Evolutionary conservation across 202 grass and related monocot species (phyloP).

Genomic region (Digitaria exilis): DNA sequence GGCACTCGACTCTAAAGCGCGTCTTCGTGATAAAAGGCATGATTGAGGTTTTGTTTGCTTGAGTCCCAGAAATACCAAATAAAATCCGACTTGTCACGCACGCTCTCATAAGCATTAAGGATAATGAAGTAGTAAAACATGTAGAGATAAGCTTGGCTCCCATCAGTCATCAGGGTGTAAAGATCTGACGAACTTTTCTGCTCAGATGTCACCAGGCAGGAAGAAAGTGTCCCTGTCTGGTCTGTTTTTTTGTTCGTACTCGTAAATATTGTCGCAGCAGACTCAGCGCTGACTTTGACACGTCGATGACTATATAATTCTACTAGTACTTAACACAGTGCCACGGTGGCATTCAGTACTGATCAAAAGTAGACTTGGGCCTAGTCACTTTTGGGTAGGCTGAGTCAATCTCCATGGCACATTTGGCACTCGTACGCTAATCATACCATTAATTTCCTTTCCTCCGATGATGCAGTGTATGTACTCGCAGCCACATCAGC

Average conservation of each 20-base stretch:
- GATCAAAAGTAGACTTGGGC: neutral
- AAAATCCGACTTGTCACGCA: neutral
- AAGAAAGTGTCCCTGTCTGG: neutral
- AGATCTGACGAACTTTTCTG: neutral
- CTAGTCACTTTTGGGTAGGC: neutral
- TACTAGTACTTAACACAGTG: neutral
- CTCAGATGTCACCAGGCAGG: neutral
- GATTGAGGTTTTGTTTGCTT: constrained; percentile 21
- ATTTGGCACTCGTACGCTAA: constrained; percentile 32
- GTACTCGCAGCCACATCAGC: constrained; percentile 15
- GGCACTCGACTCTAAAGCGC: neutral
- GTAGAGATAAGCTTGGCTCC: neutral
- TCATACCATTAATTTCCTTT: neutral
- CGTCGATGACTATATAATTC: neutral
- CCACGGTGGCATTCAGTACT: neutral
- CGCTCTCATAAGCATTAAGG: neutral
- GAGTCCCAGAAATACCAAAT: neutral
- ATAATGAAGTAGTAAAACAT: neutral
- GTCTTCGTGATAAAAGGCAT: constrained; percentile 17
- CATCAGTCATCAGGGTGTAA: neutral
- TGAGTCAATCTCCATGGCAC: constrained; percentile 50
- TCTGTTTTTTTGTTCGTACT: neutral
- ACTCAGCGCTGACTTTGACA: neutral
- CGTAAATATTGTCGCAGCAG: neutral
- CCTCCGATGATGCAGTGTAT: constrained; percentile 15